Evolutionary conservation across 2,329 filamentous ascomycete species (phyloP), one percentile per base, ranked within the genome.

Genomic region (Colletotrichum karsti): DNA sequence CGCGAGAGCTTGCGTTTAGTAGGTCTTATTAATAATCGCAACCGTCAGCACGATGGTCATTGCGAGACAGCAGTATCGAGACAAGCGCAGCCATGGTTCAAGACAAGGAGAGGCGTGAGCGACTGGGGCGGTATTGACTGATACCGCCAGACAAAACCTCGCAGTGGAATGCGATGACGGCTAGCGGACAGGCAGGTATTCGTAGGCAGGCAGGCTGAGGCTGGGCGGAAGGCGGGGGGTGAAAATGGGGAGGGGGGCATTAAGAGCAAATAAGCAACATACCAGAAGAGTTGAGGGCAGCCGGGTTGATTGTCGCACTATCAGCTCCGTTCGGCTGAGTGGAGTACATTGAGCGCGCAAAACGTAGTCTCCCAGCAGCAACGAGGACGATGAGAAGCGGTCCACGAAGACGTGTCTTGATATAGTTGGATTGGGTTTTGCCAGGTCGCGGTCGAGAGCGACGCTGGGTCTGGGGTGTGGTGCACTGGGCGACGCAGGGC

Each of bases 291-390:
- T 92, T 94, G 84, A 97, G 87, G 72, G 92, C 93, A 77, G 93
- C 93, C 79, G 94, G 94, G 86, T 97, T 93, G 86, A 97, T 96
- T 78, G 94, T 97, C 79, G 92, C 93, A 85, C 92, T 92, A 80
- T 93, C 92, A 88, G 92, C 92, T 82, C 90, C 89, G 85, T 91
- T 91, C 81, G 90, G 87, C 81, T 88, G 86, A 80, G 87, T 84
- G 79, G 88, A 85, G 84, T 87, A 87, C 84, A 87, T 85, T 56
- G 67, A 63, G 58, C 63, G 67, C 63, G 56, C 60, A 76, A 75
- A 77, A 77, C 76, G 74, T 74, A 76, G 74, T 73, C 75, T 74
- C 74, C 73, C 75, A 72, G 75, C 74, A 76, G 74, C 75, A 72
- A 73, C 74, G 75, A 74, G 72, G 73, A 76, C 74, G 74, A 77